Percentiles rank a stretch among this genome's conserved stretches.
phyloP scores from a whole-genome alignment of 2,329 filamentous ascomycete species.

The Beauveria rudraprayagi region DNA sequence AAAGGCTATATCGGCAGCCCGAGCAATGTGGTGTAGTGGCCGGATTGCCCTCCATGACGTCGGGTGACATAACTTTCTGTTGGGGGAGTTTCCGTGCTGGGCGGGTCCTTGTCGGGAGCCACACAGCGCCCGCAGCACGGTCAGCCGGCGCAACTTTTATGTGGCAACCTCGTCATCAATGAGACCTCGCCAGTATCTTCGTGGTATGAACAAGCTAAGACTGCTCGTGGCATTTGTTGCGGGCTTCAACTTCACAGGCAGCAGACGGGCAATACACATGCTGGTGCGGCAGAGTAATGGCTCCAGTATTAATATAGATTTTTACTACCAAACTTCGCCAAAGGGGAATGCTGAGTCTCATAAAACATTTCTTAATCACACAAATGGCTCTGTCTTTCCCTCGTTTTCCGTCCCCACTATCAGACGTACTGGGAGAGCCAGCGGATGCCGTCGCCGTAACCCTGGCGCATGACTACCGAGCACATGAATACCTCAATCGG shows the following conservation, averaged over 20 bases:
- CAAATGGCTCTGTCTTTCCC: constrained; percentile 13
- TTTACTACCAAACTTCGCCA: constrained; percentile 28
- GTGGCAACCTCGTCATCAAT: background rate
- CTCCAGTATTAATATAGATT: constrained; percentile 11
- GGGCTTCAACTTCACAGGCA: background rate
- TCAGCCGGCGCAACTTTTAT: constrained; percentile 3
- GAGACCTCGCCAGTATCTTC: background rate
- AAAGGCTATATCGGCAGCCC: background rate
- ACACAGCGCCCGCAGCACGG: background rate
- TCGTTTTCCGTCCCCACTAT: constrained; percentile 15
- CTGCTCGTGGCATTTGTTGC: background rate
- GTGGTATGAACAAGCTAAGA: background rate
- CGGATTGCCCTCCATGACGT: constrained; percentile 9
- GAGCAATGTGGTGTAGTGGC: background rate
- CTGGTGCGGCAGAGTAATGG: background rate
- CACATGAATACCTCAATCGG: constrained; percentile 99
- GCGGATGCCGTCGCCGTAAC: constrained; percentile 83
- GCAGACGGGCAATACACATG: too few species aligned
- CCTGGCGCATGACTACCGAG: constrained; percentile 96
- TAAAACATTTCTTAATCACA: constrained; percentile 20
- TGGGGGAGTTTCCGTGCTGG: background rate
- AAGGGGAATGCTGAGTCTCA: constrained; percentile 27
- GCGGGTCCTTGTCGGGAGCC: constrained; percentile 6
- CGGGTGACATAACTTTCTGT: constrained; percentile 10
- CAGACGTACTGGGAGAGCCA: constrained; percentile 92